Evolutionary conservation across 805 yeast genomes (phyloP), one percentile per base, ranked within the genome.

Genomic region (Teunomyces pallodes): DNA sequence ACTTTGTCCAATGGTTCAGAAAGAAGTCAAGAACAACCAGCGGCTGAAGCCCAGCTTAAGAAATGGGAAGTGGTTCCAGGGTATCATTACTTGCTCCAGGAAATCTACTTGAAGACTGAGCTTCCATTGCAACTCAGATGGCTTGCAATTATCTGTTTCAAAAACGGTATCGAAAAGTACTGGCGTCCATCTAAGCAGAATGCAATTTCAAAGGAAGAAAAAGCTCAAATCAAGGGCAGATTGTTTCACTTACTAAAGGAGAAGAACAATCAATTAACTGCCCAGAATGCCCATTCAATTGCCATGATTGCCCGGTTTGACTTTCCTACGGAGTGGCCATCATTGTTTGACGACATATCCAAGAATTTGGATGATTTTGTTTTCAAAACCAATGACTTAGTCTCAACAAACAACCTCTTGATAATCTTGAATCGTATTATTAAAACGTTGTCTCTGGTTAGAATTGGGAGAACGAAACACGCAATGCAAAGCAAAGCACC

Each of bases 291-390:
- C 0, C 86, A 87, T 54, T 84, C 95, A 0, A 73, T 87, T 5
- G 84, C 96, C 0, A 75, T 84, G 50, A 86, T 94, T 26, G 86
- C 87, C 24, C 70, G 97, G 44, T 73, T 82, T 48, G 99, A 94
- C 58, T 94, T 88, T 61, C 97, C 98, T 0, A 64, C 70, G 1
- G 90, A 85, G 41, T 94, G 97, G 97, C 90, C 95, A 0, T 65
- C 77, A 2, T 61, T 94, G 14, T 86, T 94, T 59, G 91, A 87
- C 48, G 84, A 83, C 10, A 51, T 86, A 1, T 75, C 80, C 40
- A 57, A 57, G 3, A 57, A 73, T 16, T 58, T 86, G 42, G 80
- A 72, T 48, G 65, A 71, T 9, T 75, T 75, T 13, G 72, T 74
- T 10, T 65, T 69, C 26, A 65, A 67, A 39, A 52, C 60, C 31